A percentile compares a stretch with the other conserved stretches of the same genome.
Evolutionary conservation across 2,329 filamentous ascomycete species (phyloP).

Genomic region (Biscogniauxia sp.): DNA sequence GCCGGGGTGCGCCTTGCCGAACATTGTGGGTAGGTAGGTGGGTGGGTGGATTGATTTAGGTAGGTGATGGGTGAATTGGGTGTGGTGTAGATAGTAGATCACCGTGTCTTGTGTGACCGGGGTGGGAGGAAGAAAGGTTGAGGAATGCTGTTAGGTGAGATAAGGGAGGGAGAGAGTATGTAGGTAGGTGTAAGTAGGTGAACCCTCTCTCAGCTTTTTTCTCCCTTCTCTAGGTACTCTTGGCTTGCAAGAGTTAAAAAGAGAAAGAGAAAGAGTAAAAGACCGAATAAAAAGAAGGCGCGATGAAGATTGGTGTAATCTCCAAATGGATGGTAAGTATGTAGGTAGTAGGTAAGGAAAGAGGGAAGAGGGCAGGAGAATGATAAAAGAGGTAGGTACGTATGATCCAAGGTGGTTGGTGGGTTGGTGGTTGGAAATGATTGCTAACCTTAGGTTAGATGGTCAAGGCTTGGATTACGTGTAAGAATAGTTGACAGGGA

Average conservation of each 20-base stretch:
- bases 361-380: too few relatives aligned
- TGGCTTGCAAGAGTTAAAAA: neutral
- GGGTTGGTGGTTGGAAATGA: too few relatives aligned
- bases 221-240: neutral
- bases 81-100: too few relatives aligned
- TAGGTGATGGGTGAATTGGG: neutral
- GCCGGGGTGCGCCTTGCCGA: constrained; percentile 5
- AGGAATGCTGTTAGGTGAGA: neutral
- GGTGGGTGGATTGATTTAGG: neutral
- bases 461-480: neutral
- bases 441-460: neutral
- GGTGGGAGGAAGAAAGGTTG: neutral
- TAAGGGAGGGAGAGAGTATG: neutral
- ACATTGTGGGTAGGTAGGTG: constrained; percentile 1
- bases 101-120: neutral
- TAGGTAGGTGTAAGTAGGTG: neutral
- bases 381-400: neutral
- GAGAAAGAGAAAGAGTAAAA: neutral
- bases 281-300: neutral
- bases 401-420: neutral
- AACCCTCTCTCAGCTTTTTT: neutral
- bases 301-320: neutral
- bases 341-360: too few relatives aligned
- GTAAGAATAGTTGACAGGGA: neutral
- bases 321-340: too few relatives aligned